Evolutionary conservation across 1,139 yeast species (phyloP), one percentile per base, ranked within the genome.

Genomic region (Candida sojae): DNA sequence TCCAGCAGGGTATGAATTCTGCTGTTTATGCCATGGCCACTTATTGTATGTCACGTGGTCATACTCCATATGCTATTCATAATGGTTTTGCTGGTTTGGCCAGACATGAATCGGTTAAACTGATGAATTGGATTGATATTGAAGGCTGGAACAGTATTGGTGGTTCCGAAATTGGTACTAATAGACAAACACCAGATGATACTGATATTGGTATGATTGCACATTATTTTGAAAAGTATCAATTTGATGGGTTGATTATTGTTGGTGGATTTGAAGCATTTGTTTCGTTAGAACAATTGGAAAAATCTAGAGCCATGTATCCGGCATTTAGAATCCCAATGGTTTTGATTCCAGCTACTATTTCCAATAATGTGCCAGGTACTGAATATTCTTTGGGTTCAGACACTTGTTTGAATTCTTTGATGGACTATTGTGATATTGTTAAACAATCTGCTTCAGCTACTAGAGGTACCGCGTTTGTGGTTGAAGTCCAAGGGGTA

Each of bases 401-500:
- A 23, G 93, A 87, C 63, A 87, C 95, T 10, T 87, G 95, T 73
- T 70, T 87, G 67, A 87, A 87, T 65, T 73, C 88, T 25, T 72
- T 87, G 57, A 86, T 86, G 57, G 82, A 83, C 45, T 87, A 87
- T 68, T 86, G 92, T 70, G 95, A 87, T 62, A 85, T 86, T 25
- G 83, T 87, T 49, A 86, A 86, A 63, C 92, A 84, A 64, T 80
- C 87, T 46, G 95, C 95, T 2, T 82, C 90, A 17, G 86, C 93
- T 10, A 79, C 91, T 6, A 79, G 93, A 73, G 82, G 85, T 64
- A 76, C 93, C 62, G 89, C 84, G 13, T 87, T 87, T 60, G 87
- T 87, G 43, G 86, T 86, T 52, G 93, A 87, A 66, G 92, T 86
- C n/a, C 93, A 87, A 68, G 95, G 95, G 95, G 95, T 45, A 84